Evolutionary conservation across 257 asterid genomes (phyloP).

Genomic region (Pogostemon cablin): DNA sequence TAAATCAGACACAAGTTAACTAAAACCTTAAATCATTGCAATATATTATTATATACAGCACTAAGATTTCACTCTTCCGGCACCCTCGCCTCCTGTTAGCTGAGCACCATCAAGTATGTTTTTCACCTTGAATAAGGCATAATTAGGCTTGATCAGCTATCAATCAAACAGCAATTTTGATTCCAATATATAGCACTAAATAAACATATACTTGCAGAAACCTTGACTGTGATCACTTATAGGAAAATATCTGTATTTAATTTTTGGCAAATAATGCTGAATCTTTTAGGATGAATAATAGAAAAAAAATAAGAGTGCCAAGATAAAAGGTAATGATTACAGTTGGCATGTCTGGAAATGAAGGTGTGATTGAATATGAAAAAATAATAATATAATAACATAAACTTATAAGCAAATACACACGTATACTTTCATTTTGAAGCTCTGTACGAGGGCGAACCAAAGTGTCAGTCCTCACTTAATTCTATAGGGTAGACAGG

Average conservation of each 20-base stretch:
- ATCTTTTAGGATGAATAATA: too few species aligned
- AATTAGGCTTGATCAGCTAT: neutral
- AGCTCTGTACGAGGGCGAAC: conserved; percentile 4
- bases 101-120: neutral
- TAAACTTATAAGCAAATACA: too few species aligned
- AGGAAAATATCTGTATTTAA: too few species aligned
- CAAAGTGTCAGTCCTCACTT: conserved; percentile 6
- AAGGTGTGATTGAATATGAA: too few species aligned
- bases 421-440: too few species aligned
- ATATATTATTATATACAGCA: neutral
- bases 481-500: neutral
- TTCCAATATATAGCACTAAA: neutral
- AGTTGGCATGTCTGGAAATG: too few species aligned
- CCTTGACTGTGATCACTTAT: neutral
- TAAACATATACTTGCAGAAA: neutral
- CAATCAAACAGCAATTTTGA: neutral
- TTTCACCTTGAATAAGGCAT: neutral
- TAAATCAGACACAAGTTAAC: conserved; percentile 13
- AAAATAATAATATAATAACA: too few species aligned
- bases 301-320: too few species aligned
- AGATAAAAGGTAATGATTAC: too few species aligned
- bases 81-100: neutral
- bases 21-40: conserved; percentile 4
- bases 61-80: neutral
- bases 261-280: too few species aligned